These are phyloP conservation scores for Ophiobolus disseminans DNA, from an alignment of 2,329 filamentous ascomycete species.

Conservation along the genomic window DNA sequence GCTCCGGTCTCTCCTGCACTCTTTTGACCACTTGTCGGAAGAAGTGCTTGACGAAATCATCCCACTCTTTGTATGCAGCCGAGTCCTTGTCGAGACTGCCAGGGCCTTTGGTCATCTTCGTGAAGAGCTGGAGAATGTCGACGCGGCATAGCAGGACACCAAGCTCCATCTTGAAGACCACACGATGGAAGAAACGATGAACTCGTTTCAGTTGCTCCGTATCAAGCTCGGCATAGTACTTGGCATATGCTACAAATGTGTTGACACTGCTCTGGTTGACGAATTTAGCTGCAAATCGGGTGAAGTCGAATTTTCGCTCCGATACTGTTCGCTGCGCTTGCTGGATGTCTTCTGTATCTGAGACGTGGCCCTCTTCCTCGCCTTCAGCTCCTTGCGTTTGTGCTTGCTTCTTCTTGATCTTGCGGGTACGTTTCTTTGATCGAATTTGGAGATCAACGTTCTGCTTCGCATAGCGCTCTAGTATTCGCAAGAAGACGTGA, in stretches of 20 bases:
- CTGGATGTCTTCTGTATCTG: conserved; percentile 70
- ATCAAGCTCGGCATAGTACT: conserved; percentile 81
- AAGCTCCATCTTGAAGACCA: conserved; percentile 94
- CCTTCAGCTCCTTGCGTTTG: conserved; percentile 58
- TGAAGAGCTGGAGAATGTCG: conserved; percentile 86
- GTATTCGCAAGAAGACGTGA: conserved; percentile 88
- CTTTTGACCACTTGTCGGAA: conserved; percentile 83
- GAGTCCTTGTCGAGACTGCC: conserved; percentile 73
- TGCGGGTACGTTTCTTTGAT: conserved; percentile 74
- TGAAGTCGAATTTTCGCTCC: conserved; percentile 95
- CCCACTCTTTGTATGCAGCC: conserved; percentile 83
- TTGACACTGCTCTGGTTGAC: conserved; percentile 84
- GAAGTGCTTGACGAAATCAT: conserved; percentile 84
- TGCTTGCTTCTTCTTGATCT: conserved; percentile 70
- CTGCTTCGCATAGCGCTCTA: conserved; percentile 93
- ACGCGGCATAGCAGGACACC: conserved; percentile 87
- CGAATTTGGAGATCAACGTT: conserved; percentile 94
- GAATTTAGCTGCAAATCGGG: conserved; percentile 80
- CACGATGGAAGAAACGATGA: conserved; percentile 91
- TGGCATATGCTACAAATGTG: conserved; percentile 82
- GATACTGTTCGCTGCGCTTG: conserved; percentile 73
- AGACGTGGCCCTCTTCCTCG: conserved; percentile 64
- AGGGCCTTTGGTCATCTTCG: conserved; percentile 91
- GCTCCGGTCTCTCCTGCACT: conserved; percentile 81
- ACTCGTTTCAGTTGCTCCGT: conserved; percentile 84